A percentile compares a stretch with the other conserved stretches of the same genome.
These are phyloP conservation scores for Gaertneriomyces sp. DNA, from an alignment of 192 early-diverging fungal genomes.

Conservation along the genomic window DNA sequence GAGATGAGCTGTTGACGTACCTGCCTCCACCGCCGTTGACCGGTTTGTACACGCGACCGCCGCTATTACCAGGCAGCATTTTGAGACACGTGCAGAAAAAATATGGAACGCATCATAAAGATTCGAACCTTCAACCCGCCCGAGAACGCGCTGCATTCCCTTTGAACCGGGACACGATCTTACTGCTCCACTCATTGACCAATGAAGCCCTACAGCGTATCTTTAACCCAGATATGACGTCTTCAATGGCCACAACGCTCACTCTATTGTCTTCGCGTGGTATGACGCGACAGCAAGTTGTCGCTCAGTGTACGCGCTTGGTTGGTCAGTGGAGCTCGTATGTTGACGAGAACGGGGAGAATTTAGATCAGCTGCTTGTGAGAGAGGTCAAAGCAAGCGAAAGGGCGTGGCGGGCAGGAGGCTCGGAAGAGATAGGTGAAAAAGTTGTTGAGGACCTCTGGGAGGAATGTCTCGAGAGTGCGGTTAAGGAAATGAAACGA, in stretches of 20 bases:
- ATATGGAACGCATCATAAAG: background rate
- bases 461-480: constrained; percentile 14
- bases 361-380: constrained; percentile 40
- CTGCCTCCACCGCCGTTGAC: background rate
- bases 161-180: constrained; percentile 9
- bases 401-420: constrained; percentile 20
- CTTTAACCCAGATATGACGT: background rate
- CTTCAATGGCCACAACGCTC: background rate
- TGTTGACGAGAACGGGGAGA: constrained; percentile 34
- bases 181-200: constrained; percentile 5
- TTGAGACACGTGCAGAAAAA: background rate
- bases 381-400: constrained; percentile 31
- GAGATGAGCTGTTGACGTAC: background rate
- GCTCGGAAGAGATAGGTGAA: constrained; percentile 10
- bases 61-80: background rate
- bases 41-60: background rate
- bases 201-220: constrained; percentile 12
- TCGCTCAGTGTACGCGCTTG: background rate
- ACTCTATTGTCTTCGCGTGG: background rate
- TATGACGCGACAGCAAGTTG: background rate
- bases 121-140: background rate
- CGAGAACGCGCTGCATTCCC: background rate
- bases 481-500: background rate
- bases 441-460: constrained; percentile 6
- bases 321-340: constrained; percentile 28